Evolutionary conservation across 257 asterid species (phyloP), one percentile per base, ranked within the genome.

Genomic region (Rauvolfia tetraphylla): DNA sequence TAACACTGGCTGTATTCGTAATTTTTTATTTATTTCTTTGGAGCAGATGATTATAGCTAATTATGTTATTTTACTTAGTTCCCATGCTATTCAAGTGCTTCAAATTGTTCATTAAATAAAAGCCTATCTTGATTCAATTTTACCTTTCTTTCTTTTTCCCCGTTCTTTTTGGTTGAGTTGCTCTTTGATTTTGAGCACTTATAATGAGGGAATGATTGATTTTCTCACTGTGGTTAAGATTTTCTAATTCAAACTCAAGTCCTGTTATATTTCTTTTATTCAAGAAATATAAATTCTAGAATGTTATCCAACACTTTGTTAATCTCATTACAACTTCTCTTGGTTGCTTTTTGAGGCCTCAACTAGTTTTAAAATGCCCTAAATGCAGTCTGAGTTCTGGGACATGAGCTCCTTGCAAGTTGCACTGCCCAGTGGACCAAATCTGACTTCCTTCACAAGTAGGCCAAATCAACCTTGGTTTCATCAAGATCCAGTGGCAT

Each of bases 371-470:
- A 62, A 23, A 36, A 29, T 72, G 72, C 57, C 75, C 23, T 68
- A 31, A 44, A 15, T 49, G 61, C 62, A 78, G 81, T 57, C 80
- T 54, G 87, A 92, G 85, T 89, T 90, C 76, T 92, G 96, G 93
- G 90, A 90, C 81, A 84, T 87, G 91, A 84, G 89, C 85, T 87
- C 96, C 58, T 81, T 92, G 93, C 97, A 89, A 80, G 89, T 84
- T 61, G 88, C 91, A 17, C 74, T 93, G 86, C 96, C 96, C 78
- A 82, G 76, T 82, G 84, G 78, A 71, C 91, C 81, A 80, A 39
- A 76, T 68, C 84, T 90, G 69, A 65, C 86, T 68, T 81, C 96
- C 65, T 88, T 86, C 82, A 78, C 81, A 75, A 86, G 82, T 82
- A 92, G 77, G 63, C 75, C 83, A 68, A 81, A 80, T 81, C 86